These are phyloP conservation scores for Pseudozyma sp. DNA, from an alignment of 1,284 basidiomycete genomes.

Conservation along the genomic window DNA sequence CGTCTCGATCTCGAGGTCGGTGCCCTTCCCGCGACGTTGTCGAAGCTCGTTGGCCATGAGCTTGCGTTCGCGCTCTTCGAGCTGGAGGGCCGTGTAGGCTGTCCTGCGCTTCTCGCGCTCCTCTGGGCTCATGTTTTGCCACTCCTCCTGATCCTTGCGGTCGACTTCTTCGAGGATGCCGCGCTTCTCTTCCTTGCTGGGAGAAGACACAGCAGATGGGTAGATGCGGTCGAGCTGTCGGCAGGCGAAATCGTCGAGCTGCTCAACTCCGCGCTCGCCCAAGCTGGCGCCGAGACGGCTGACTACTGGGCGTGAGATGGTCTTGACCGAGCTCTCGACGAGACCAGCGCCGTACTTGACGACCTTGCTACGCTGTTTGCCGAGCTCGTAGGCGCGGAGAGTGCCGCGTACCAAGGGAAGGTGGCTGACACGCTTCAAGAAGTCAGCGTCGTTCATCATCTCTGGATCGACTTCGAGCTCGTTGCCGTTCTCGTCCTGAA, in stretches of 20 bases:
- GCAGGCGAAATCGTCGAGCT: conserved; percentile 88
- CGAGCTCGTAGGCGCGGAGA: conserved; percentile 79
- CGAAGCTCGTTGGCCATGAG: conserved; percentile 55
- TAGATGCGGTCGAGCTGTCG: conserved; percentile 80
- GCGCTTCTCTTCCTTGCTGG: conserved; percentile 55
- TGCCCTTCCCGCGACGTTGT: conserved; percentile 44
- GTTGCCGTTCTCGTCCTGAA: conserved; percentile 61
- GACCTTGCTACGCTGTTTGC: conserved; percentile 80
- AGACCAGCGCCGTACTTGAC: conserved; percentile 90
- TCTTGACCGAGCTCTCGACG: conserved; percentile 85
- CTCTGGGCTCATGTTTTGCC: conserved; percentile 55
- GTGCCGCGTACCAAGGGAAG: conserved; percentile 77
- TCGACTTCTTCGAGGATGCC: conserved; percentile 53
- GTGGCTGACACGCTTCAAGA: conserved; percentile 56
- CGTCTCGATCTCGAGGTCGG: conserved; percentile 33
- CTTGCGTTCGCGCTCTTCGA: conserved; percentile 59
- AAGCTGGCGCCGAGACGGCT: conserved; percentile 73
- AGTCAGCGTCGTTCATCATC: conserved; percentile 61
- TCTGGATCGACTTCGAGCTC: conserved; percentile 56
- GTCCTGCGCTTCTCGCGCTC: conserved; percentile 55
- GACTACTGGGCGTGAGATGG: conserved; percentile 85
- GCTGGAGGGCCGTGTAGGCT: conserved; percentile 52
- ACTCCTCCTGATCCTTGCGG: conserved; percentile 53
- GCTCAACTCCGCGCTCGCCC: conserved; percentile 74
- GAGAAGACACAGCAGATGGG: conserved; percentile 35